These are phyloP conservation scores for Boletellus emodensis DNA, from an alignment of 768 basidiomycete species.

Conservation along the genomic window DNA sequence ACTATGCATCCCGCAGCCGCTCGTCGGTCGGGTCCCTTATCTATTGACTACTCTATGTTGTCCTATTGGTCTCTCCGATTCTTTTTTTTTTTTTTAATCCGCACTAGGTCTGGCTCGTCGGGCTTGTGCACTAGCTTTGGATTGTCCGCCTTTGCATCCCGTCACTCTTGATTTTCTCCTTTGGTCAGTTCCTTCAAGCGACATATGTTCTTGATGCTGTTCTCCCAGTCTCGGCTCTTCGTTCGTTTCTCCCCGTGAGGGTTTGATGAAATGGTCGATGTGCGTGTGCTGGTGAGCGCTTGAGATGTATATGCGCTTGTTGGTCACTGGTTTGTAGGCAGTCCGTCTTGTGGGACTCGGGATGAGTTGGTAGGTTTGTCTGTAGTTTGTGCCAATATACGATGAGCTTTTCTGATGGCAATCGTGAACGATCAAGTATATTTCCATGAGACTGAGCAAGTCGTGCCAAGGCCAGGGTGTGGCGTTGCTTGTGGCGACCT, in stretches of 20 bases:
- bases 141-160: slow-evolving; percentile 1
- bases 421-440: neutral
- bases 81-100: slow-evolving; percentile 9
- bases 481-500: no score
- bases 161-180: neutral
- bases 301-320: slow-evolving; percentile 8
- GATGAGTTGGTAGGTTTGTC: slow-evolving; percentile 9
- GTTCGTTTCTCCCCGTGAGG: slow-evolving; percentile 44
- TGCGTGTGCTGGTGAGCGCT: slow-evolving; percentile 46
- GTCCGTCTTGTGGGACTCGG: neutral
- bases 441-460: no score
- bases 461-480: no score
- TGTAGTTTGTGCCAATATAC: slow-evolving; percentile 14
- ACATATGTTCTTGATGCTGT: slow-evolving; percentile 20
- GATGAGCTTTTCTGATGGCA: slow-evolving; percentile 10
- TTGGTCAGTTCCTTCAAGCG: slow-evolving; percentile 1
- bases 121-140: neutral
- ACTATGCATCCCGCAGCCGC: slow-evolving; percentile 15
- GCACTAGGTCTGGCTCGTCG: neutral
- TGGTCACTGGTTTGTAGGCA: slow-evolving; percentile 1
- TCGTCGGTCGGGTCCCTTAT: slow-evolving; percentile 15
- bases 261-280: slow-evolving; percentile 42
- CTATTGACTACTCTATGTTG: slow-evolving; percentile 27
- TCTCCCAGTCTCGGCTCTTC: slow-evolving; percentile 15
- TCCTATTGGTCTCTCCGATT: slow-evolving; percentile 19